Conservation (phyloP, 148 eudicot species). For the Rhododendron henanense region DNA sequence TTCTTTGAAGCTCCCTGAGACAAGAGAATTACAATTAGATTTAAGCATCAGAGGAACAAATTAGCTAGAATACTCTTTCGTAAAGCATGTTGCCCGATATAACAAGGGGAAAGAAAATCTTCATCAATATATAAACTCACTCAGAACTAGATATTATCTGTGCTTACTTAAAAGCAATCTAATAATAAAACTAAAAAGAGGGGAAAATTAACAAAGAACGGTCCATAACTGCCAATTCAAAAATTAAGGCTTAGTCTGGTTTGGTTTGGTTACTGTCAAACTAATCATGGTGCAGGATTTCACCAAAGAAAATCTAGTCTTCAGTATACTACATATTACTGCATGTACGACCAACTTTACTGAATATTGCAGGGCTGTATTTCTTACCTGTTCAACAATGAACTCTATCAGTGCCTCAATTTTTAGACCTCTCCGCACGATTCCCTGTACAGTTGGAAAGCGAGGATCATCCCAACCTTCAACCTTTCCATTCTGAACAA, state of each 20-base stretch:
- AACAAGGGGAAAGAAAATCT: neutral
- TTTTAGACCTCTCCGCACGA: slow-evolving; percentile 91
- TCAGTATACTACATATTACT: neutral
- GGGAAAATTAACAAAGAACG: neutral
- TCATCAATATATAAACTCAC: neutral
- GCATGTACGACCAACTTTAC: neutral
- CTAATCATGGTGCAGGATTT: neutral
- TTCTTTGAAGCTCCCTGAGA: slow-evolving; percentile 95
- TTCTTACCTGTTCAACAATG: slow-evolving; percentile 78
- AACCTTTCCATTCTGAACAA: slow-evolving; percentile 90
- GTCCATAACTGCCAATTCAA: neutral
- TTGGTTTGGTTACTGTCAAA: neutral
- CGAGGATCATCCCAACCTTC: slow-evolving; percentile 99
- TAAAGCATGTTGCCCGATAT: neutral
- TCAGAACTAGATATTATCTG: neutral
- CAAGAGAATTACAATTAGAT: neutral
- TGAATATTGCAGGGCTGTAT: neutral
- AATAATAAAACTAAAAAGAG: neutral
- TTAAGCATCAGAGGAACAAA: neutral
- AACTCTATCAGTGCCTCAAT: slow-evolving; percentile 88
- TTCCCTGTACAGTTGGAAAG: slow-evolving; percentile 97
- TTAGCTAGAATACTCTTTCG: neutral
- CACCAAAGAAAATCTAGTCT: neutral
- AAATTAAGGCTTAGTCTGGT: neutral
- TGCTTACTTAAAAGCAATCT: neutral